A percentile compares a stretch with the other conserved stretches of the same genome.
These are phyloP conservation scores for Mortierella sp. DNA, from an alignment of 371 early-diverging fungal genomes.

Conservation along the genomic window DNA sequence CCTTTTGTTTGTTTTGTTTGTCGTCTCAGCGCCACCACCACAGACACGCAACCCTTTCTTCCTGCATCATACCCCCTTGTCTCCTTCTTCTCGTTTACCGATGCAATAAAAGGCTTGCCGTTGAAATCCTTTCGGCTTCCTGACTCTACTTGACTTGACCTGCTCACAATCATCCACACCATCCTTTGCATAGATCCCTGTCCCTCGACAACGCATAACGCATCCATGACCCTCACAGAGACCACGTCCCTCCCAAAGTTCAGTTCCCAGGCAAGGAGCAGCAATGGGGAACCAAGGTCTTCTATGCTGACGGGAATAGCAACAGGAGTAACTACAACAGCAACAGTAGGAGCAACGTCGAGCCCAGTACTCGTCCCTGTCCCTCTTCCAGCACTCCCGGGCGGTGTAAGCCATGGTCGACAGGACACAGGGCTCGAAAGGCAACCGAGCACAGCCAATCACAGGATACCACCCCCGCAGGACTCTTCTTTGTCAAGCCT, in stretches of 20 bases:
- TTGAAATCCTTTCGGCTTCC: background rate
- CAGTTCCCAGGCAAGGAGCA: conserved; percentile 1
- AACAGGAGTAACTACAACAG: background rate
- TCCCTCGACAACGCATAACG: background rate
- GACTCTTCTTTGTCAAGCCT: background rate
- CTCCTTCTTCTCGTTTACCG: background rate
- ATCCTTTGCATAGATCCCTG: conserved; percentile 10
- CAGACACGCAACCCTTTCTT: background rate
- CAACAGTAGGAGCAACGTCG: background rate
- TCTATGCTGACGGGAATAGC: conserved; percentile 1
- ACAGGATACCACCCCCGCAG: conserved; percentile 1
- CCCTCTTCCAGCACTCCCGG: background rate
- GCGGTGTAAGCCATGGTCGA: background rate
- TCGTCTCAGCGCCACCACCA: background rate
- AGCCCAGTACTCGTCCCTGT: background rate
- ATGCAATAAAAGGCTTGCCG: background rate
- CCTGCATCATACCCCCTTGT: background rate
- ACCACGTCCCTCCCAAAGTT: background rate
- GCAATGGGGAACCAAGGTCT: background rate
- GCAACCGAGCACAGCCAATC: conserved; percentile 1
- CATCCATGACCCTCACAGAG: background rate
- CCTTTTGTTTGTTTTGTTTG: background rate
- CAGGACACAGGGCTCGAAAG: background rate
- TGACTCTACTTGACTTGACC: no score
- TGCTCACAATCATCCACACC: background rate